A percentile compares a stretch with the other conserved stretches of the same genome.
Evolutionary conservation across 2,329 filamentous ascomycete species (phyloP).

Genomic region (Alternaria sp.): DNA sequence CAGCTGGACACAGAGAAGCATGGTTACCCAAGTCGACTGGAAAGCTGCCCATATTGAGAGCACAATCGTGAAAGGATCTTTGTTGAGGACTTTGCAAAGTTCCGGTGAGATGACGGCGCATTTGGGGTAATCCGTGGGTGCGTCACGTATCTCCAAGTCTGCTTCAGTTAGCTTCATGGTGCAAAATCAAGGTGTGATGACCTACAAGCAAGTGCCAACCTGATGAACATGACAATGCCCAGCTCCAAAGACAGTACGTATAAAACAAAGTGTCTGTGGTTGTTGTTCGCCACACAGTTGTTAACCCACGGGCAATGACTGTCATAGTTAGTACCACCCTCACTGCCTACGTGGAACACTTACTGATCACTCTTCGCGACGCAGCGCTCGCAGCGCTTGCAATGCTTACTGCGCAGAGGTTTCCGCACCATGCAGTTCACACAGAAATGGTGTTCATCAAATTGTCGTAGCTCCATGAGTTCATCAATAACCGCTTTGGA

Average conservation of each 20-base stretch:
- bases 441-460: slow-evolving; percentile 94
- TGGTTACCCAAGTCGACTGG: slow-evolving; percentile 94
- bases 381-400: slow-evolving; percentile 86
- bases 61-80: slow-evolving; percentile 83
- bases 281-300: slow-evolving; percentile 95
- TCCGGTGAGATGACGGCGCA: slow-evolving; percentile 79
- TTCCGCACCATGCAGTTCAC: slow-evolving; percentile 93
- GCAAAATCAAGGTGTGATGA: slow-evolving; percentile 5
- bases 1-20: slow-evolving; percentile 93
- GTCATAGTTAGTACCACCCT: slow-evolving; percentile 22
- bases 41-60: slow-evolving; percentile 79
- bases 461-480: slow-evolving; percentile 82
- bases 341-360: slow-evolving; percentile 47
- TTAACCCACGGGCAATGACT: slow-evolving; percentile 98
- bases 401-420: slow-evolving; percentile 94
- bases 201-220: slow-evolving; percentile 75
- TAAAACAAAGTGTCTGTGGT: slow-evolving; percentile 92
- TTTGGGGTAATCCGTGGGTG: slow-evolving; percentile 50
- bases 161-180: slow-evolving; percentile 31
- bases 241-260: slow-evolving; percentile 81
- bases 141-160: slow-evolving; percentile 69
- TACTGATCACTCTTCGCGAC: slow-evolving; percentile 97
- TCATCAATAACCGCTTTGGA: slow-evolving; percentile 90
- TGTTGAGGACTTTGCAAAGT: slow-evolving; percentile 77
- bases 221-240: slow-evolving; percentile 75